Conservation (phyloP, 805 yeast genomes). For the Yarrowia divulgata region DNA sequence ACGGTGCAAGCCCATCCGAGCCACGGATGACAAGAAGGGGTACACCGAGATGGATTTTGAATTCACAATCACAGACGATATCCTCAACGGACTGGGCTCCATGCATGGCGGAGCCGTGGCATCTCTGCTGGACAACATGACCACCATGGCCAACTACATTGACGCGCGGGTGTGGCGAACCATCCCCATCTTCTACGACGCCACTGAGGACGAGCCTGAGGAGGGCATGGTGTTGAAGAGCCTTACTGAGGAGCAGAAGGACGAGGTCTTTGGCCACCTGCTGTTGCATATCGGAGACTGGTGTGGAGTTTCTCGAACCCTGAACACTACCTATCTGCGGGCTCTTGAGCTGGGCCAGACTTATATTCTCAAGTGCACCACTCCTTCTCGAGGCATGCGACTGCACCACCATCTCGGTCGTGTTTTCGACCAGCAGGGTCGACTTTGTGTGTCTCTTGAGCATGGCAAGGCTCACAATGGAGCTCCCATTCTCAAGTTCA, state of each 20-base stretch:
- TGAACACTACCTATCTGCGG: slow-evolving; percentile 33
- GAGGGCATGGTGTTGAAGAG: slow-evolving; percentile 31
- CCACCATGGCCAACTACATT: slow-evolving; percentile 39
- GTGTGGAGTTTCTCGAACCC: slow-evolving; percentile 38
- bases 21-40: slow-evolving; percentile 18
- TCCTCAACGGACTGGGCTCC: slow-evolving; percentile 37
- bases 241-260: slow-evolving; percentile 33
- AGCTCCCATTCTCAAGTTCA: slow-evolving; percentile 25
- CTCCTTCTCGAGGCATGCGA: slow-evolving; percentile 37
- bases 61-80: slow-evolving; percentile 30
- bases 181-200: slow-evolving; percentile 37
- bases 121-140: slow-evolving; percentile 30
- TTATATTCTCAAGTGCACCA: slow-evolving; percentile 24
- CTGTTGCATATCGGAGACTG: slow-evolving; percentile 33
- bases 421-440: slow-evolving; percentile 32
- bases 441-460: slow-evolving; percentile 29
- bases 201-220: slow-evolving; percentile 35
- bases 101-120: slow-evolving; percentile 39
- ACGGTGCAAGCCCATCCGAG: slow-evolving; percentile 34
- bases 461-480: slow-evolving; percentile 35
- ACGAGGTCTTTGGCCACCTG: slow-evolving; percentile 31
- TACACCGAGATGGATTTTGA: slow-evolving; percentile 38
- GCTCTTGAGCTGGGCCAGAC: slow-evolving; percentile 32
- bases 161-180: slow-evolving; percentile 37
- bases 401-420: slow-evolving; percentile 37